These are phyloP conservation scores for Collybiopsis luxurians DNA, from an alignment of 768 basidiomycete species.

Conservation along the genomic window DNA sequence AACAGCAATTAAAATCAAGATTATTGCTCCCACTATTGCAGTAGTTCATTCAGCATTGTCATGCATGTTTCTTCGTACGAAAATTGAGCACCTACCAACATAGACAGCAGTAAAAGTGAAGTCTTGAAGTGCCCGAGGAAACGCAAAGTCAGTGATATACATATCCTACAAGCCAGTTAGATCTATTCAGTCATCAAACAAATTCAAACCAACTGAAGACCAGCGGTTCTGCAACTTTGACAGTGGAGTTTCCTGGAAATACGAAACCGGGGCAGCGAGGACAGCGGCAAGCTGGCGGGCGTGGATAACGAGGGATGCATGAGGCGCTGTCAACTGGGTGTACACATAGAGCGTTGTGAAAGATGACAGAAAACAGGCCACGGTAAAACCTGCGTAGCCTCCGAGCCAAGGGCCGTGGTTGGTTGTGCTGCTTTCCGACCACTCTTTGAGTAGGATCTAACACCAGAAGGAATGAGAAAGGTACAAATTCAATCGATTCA, in stretches of 20 bases:
- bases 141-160: constrained; percentile 6
- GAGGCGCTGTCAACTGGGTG: constrained; percentile 6
- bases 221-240: constrained; percentile 6
- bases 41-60: too few species aligned
- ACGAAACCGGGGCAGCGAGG: constrained; percentile 4
- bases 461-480: not conserved
- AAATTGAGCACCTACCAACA: constrained; percentile 4
- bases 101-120: constrained; percentile 9
- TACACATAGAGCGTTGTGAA: constrained; percentile 6
- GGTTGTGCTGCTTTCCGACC: constrained; percentile 5
- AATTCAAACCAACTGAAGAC: not conserved
- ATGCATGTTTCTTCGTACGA: not conserved
- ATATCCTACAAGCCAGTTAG: constrained; percentile 3
- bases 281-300: constrained; percentile 7
- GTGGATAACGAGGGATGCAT: constrained; percentile 8
- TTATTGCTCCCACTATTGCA: constrained; percentile 7
- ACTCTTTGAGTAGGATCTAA: constrained; percentile 3
- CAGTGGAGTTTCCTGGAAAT: constrained; percentile 7
- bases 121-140: constrained; percentile 7
- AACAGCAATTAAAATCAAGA: constrained; percentile 8
- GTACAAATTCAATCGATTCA: not conserved
- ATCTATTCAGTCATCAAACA: too few species aligned
- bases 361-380: constrained; percentile 1
- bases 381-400: constrained; percentile 8
- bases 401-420: constrained; percentile 8